Base-by-base conservation (phyloP, 2,329 filamentous ascomycete genomes). In the Colletotrichum sp. region DNA sequence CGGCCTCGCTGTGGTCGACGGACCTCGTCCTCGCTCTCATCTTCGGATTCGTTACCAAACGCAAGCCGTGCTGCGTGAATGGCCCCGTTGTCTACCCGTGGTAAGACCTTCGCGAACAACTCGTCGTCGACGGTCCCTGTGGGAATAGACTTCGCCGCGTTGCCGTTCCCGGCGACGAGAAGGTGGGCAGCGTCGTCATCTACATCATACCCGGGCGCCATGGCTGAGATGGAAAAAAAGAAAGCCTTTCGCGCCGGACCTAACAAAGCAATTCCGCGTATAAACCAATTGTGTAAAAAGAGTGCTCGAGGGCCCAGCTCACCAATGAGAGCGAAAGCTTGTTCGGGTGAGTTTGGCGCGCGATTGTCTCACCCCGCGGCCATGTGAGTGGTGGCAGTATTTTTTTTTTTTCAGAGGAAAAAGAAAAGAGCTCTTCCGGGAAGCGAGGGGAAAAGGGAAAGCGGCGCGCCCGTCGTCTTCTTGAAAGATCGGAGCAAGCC, bases 81-180 rank as follows among this genome's bases (percentile, higher is more conserved):
- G 49, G 72, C 72, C 7, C 49, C 30, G 21, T 26, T 73, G 59
- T 76, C 70, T 30, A 64, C 64, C 5, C 70, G 73, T 10, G 73
- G 73, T 16, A 76, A 24, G 12, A 76, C 64, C 39, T 49, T 63
- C 16, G 73, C 49, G 26, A 76, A 26, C 28, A 76, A 44, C 26
- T 73, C 70, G 57, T 73, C 73, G 59, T 76, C 73, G 70, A 73
- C 59, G 28, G 64, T 44, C 21, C 73, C 73, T 16, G 39, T 36
- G 16, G 70, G 44, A 60, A 76, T 30, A 59, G 59, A n/a, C 59
- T 76, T 60, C n/a, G 59, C 16, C 8, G 32, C 28, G 34, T 69
- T 65, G 44, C 70, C 70, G 28, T 69, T 73, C 28, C 44, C 70
- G 59, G 70, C 60, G 28, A 32, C 44, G 16, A 4, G 13, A 59